These are phyloP conservation scores for Hericium coralloides DNA, from an alignment of 768 basidiomycete species.

Conservation along the genomic window DNA sequence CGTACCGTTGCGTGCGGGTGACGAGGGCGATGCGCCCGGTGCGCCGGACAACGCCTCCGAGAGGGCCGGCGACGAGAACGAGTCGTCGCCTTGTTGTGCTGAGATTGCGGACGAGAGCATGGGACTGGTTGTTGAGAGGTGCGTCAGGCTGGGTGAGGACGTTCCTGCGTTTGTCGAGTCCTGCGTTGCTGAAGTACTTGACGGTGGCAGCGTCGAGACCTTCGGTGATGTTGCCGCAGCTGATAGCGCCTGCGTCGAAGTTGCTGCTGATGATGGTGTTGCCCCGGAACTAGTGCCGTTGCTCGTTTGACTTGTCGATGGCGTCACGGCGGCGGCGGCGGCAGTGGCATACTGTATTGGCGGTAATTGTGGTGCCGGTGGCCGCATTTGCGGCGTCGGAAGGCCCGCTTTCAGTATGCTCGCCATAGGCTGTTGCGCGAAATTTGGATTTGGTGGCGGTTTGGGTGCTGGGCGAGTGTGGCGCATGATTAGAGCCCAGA, in stretches of 20 bases:
- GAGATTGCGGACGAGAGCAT: constrained; percentile 62
- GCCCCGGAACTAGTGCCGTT: constrained; percentile 32
- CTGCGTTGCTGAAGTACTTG: constrained; percentile 23
- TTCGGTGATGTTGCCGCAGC: constrained; percentile 25
- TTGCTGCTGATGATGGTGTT: constrained; percentile 25
- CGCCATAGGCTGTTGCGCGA: constrained; percentile 69
- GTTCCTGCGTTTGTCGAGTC: constrained; percentile 32
- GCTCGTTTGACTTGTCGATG: constrained; percentile 23
- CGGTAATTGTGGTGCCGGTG: constrained; percentile 41
- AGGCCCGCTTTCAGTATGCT: constrained; percentile 69
- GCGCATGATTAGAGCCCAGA: constrained; percentile 1
- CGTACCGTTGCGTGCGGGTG: constrained; percentile 30
- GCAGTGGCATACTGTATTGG: constrained; percentile 91
- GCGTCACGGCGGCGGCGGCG: constrained; percentile 56
- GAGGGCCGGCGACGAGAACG: constrained; percentile 65
- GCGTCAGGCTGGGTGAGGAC: constrained; percentile 79
- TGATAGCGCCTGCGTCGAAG: constrained; percentile 28
- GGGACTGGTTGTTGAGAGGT: constrained; percentile 74
- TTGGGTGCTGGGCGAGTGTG: constrained; percentile 36
- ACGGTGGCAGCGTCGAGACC: constrained; percentile 8
- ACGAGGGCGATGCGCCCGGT: constrained; percentile 47
- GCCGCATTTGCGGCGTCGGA: constrained; percentile 44
- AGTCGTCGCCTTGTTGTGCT: constrained; percentile 54
- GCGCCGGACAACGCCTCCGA: constrained; percentile 52
- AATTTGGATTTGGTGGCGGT: constrained; percentile 74